Conservation (phyloP, 345 rosid species). For the Populus alba region DNA sequence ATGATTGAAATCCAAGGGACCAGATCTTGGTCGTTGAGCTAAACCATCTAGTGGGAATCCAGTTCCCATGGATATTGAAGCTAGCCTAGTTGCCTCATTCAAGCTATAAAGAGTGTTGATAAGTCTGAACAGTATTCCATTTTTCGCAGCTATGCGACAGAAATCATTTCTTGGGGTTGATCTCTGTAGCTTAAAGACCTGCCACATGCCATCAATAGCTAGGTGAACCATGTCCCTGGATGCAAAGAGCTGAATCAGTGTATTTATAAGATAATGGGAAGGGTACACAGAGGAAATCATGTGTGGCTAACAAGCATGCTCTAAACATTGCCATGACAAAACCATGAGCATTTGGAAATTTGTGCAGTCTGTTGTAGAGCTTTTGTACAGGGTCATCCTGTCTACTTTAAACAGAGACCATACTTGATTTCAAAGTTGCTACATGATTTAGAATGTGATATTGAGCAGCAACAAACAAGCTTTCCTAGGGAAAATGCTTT, state of each 20-base stretch:
- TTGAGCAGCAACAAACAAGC: not conserved
- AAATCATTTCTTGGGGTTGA: constrained; percentile 94
- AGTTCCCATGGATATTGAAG: constrained; percentile 62
- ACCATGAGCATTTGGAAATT: not conserved
- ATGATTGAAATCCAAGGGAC: constrained; percentile 66
- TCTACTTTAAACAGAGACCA: not conserved
- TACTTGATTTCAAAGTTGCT: not conserved
- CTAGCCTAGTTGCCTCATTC: constrained; percentile 89
- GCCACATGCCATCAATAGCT: constrained; percentile 99
- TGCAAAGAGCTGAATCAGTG: constrained; percentile 35
- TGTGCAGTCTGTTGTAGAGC: not conserved
- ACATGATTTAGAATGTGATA: not conserved
- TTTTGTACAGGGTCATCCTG: not conserved
- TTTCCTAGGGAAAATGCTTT: not conserved
- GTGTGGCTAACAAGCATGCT: not conserved
- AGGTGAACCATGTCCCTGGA: constrained; percentile 99
- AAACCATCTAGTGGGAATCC: constrained; percentile 57
- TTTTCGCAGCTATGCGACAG: constrained; percentile 92
- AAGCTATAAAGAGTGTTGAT: constrained; percentile 93
- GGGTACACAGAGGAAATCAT: not conserved
- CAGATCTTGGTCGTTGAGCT: constrained; percentile 64
- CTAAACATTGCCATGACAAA: not conserved
- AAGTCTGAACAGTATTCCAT: constrained; percentile 79
- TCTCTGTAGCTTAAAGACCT: constrained; percentile 90
- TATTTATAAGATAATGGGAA: not conserved